Conservation (phyloP, 2,329 filamentous ascomycete species). For the Sclerotinia sclerotiorum region DNA sequence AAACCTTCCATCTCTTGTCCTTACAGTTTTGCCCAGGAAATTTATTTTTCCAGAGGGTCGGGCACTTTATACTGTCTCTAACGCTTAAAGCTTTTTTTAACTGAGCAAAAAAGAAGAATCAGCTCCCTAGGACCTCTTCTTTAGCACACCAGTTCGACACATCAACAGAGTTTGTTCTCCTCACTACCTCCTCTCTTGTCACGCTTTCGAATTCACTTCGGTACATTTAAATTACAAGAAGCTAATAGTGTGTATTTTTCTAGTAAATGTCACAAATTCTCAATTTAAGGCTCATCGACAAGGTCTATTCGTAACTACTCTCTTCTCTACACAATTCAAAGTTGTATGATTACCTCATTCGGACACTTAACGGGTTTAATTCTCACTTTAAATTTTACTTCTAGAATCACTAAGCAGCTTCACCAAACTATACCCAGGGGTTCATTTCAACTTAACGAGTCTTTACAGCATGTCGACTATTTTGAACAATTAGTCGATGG, state of each 20-base stretch:
- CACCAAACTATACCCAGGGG: background rate
- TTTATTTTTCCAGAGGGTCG: no score
- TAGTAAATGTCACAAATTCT: background rate
- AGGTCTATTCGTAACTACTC: background rate
- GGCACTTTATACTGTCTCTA: no score
- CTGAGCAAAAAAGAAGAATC: background rate
- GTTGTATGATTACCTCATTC: background rate
- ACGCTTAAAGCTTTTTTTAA: background rate
- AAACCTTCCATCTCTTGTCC: no score
- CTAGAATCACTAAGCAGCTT: background rate
- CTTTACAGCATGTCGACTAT: background rate
- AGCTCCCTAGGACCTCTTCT: no score
- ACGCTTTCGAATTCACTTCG: accelerated
- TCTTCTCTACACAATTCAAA: background rate
- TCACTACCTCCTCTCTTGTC: background rate
- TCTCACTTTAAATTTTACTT: no score
- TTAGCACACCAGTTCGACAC: background rate
- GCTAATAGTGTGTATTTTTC: background rate
- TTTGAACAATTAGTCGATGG: background rate
- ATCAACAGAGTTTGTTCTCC: no score
- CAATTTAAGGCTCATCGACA: background rate
- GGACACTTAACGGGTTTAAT: no score
- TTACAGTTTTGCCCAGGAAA: no score
- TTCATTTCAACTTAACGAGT: background rate
- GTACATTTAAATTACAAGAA: background rate